Percentiles rank a stretch among this genome's conserved stretches.
Evolutionary conservation across 192 early-diverging fungal species (phyloP).

Genomic region (Dispira simplex): DNA sequence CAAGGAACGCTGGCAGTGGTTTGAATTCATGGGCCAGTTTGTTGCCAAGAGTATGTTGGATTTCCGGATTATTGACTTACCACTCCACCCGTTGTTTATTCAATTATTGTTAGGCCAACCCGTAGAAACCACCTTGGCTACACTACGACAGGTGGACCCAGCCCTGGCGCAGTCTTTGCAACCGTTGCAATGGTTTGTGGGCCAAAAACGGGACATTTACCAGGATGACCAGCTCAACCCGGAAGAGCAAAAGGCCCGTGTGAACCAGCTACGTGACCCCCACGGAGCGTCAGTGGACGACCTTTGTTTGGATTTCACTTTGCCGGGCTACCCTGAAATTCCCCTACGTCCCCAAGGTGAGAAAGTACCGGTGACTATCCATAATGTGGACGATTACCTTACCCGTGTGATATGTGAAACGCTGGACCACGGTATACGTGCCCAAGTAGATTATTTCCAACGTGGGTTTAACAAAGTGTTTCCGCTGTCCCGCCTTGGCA

Average conservation of each 20-base stretch:
- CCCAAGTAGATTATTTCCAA: slow-evolving; percentile 63
- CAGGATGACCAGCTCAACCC: slow-evolving; percentile 25
- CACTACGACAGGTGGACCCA: slow-evolving; percentile 43
- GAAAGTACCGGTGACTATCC: slow-evolving; percentile 53
- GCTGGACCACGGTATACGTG: slow-evolving; percentile 41
- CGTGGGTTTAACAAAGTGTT: slow-evolving; percentile 74
- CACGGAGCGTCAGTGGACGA: slow-evolving; percentile 36
- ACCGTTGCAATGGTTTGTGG: slow-evolving; percentile 45
- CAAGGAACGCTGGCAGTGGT: slow-evolving; percentile 28
- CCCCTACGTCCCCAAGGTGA: slow-evolving; percentile 41
- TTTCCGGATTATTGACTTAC: slow-evolving; percentile 69
- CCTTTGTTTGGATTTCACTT: slow-evolving; percentile 72
- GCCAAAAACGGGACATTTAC: slow-evolving; percentile 40
- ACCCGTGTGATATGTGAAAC: slow-evolving; percentile 43
- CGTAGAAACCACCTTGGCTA: slow-evolving; percentile 12
- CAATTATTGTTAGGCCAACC: slow-evolving; percentile 40
- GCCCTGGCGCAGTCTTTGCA: slow-evolving; percentile 45
- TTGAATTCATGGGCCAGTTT: slow-evolving; percentile 67
- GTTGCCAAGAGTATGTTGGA: slow-evolving; percentile 82
- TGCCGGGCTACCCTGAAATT: slow-evolving; percentile 61
- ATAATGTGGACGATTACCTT: slow-evolving; percentile 71
- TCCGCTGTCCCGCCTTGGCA: slow-evolving; percentile 42
- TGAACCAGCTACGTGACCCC: slow-evolving; percentile 32
- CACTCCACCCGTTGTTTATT: slow-evolving; percentile 60
- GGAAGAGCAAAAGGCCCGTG: slow-evolving; percentile 22